Evolutionary conservation across 176 grass and related monocot genomes (phyloP).

Genomic region (Cymbopogon citratus): DNA sequence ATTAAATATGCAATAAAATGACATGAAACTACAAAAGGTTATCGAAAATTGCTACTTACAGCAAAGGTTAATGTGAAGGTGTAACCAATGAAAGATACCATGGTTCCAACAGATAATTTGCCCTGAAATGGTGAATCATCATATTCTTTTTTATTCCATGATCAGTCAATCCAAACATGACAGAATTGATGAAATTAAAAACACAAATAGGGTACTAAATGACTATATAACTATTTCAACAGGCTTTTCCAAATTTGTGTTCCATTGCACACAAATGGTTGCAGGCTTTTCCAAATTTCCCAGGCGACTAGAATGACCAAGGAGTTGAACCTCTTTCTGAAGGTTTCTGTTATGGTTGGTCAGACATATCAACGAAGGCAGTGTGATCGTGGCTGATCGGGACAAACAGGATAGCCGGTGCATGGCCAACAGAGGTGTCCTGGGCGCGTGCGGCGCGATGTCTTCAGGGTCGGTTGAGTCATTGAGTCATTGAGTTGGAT

Average conservation of each 20-base stretch:
- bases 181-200: neutral
- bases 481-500: no score
- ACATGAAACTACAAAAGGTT: conserved; percentile 21
- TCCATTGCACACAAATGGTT: neutral
- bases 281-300: neutral
- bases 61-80: conserved; percentile 97
- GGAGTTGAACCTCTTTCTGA: neutral
- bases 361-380: no score
- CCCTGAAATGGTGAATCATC: conserved; percentile 64
- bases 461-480: no score
- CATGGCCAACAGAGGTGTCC: no score
- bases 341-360: no score
- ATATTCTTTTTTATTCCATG: conserved; percentile 11
- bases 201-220: conserved; percentile 7
- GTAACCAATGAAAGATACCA: conserved; percentile 98
- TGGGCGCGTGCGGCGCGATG: no score
- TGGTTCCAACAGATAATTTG: conserved; percentile 79
- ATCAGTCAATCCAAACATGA: conserved; percentile 9
- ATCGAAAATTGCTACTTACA: conserved; percentile 49
- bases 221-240: neutral
- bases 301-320: neutral
- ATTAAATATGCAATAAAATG: conserved; percentile 25
- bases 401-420: no score
- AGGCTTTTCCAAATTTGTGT: no score
- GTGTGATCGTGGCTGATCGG: no score